Evolutionary conservation across 305 asterid genomes (phyloP), one percentile per base, ranked within the genome.

Genomic region (Lippia alba): DNA sequence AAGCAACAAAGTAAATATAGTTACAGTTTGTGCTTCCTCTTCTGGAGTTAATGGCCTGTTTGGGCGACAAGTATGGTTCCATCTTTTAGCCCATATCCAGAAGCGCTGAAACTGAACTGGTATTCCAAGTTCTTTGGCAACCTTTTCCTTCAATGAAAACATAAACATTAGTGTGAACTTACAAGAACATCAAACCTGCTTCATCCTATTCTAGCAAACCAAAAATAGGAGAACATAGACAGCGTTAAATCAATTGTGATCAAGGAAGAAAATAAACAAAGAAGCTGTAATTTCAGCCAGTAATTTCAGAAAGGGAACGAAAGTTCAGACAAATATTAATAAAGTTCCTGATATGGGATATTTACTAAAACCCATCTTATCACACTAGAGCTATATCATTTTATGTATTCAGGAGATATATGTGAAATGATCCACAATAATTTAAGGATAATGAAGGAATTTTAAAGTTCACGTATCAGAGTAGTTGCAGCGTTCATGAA

Each of bases 181-280:
- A 55, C 20, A 39, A 20, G 11, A 16, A 36, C 16, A 56, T 16
- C 12, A 33, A 48, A 19, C 12, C 30, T 16, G 53, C 18, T 56
- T 64, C 61, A 49, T 53, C 77, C 15, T 18, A 18, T 19, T 20
- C 14, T 6, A 66, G 64, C 53, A 40, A 56, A 36, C 3, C 3
- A 24, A 36, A 36, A 36, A 64, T 10, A 54, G 50, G 11, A 39
- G 20, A 2, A n/a, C 24, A 51, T 16, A 40, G 12, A 58, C 19
- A 19, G 61, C 57, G 44, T 39, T 14, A 34, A 53, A 16, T 41
- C 53, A 53, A 36, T 30, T 71, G 39, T 12, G 73, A 56, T 56
- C 61, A 62, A 55, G 36, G 24, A 41, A 57, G 16, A 17, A 44
- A 8, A 44, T 46, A 17, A 71, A 56, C 39, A 32, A 19, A 14